Base-by-base conservation (phyloP, 805 yeast genomes). In the Starmerella kuoi region DNA sequence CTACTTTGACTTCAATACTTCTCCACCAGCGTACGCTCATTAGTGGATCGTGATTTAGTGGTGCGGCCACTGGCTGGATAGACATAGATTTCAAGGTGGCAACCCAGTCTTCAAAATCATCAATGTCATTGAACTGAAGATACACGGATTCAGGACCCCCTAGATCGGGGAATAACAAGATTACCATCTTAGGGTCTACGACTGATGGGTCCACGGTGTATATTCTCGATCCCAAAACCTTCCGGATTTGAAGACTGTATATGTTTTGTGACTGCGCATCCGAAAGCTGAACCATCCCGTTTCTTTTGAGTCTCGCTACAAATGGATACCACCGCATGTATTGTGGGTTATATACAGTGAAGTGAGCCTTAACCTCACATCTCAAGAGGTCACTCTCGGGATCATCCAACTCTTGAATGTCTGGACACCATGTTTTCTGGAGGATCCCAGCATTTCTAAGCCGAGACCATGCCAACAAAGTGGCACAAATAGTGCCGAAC, bases 101-200 rank as follows among this genome's bases (percentile, higher is more conserved):
- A 31, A 55, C 50, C 63, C 63, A 60, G 43, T 56, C 60, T 25
- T 54, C 61, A 25, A 49, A 52, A 31, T 57, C 62, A 20, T 48
- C 47, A 17, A 52, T 49, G n/a, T 45, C 44, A 8, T 30, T 32
- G 37, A 58, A 53, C 35, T 45, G 42, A 14, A 56, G 38, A 37
- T 53, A 58, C 17, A 51, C 50, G 5, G 56, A 43, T 3, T 51
- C 48, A 1, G 52, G 49, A 3, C 53, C 55, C 14, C 52, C 56
- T 38, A 49, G 32, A 32, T 48, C 55, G 2, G 56, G 52, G 9
- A 49, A 47, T 14, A 53, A 20, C 15, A 53, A 42, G 3, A 53
- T 17, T 2, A 51, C 53, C 38, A 31, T 27, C 4, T 31, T 36
- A 7, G 49, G 33, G 3, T 37, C 45, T 4, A 47, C 53, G 2